phyloP scores from a whole-genome alignment of 2,329 filamentous ascomycete species.

The Trichoderma polysporum region DNA sequence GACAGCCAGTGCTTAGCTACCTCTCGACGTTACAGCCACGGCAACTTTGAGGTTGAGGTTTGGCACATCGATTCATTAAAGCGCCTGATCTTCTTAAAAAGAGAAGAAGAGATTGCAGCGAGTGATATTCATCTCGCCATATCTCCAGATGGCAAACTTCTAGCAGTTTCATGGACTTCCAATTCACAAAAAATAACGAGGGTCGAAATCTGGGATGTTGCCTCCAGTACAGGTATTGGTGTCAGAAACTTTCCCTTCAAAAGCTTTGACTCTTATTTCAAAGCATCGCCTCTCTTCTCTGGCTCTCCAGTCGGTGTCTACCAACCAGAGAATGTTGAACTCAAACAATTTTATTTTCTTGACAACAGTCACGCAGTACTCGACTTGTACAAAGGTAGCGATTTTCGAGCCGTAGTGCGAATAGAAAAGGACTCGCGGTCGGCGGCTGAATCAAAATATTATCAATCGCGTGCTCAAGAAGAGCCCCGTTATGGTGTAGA shows the following conservation, averaged over 20 bases:
- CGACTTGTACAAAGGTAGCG: neutral
- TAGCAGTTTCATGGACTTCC: neutral
- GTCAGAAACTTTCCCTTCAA: too few species aligned
- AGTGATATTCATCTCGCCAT: neutral
- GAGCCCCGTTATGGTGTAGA: neutral
- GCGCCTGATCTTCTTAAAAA: too few species aligned
- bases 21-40: too few species aligned
- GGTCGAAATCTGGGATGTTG: neutral
- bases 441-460: too few species aligned
- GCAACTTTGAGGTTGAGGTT: too few species aligned
- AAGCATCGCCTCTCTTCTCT: neutral
- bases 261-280: neutral
- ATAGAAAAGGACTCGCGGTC: too few species aligned
- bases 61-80: neutral
- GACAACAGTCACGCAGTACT: neutral
- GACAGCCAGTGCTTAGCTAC: too few species aligned
- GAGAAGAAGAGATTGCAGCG: too few species aligned
- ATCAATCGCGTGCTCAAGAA: neutral
- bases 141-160: neutral
- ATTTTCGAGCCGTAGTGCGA: too few species aligned
- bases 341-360: neutral
- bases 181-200: fast-evolving
- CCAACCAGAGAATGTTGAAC: too few species aligned
- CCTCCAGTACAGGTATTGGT: too few species aligned
- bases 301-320: neutral